Evolutionary conservation across 768 basidiomycete species (phyloP).

Genomic region (Rhizopogon roseolus): DNA sequence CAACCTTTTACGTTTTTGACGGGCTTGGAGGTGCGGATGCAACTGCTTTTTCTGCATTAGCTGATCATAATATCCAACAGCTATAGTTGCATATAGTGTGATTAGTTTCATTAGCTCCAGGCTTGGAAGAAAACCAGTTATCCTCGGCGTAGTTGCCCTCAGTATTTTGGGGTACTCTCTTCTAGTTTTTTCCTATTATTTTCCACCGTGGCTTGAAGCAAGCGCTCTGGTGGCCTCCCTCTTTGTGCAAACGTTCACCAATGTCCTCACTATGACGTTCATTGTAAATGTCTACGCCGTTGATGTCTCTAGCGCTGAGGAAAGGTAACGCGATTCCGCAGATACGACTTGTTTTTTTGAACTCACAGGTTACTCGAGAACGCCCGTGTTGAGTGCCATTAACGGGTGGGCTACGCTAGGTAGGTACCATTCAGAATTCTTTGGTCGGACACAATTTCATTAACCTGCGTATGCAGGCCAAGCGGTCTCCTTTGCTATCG

Average conservation of each 20-base stretch:
- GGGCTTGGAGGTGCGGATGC: constrained; percentile 17
- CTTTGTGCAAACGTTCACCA: constrained; percentile 10
- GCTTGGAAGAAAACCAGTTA: constrained; percentile 21
- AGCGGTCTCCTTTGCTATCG: constrained; percentile 21
- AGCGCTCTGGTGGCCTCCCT: constrained; percentile 17
- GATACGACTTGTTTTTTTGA: background rate
- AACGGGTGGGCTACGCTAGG: constrained; percentile 26
- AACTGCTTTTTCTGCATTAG: background rate
- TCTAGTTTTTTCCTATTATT: constrained; percentile 13
- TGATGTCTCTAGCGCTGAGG: constrained; percentile 19
- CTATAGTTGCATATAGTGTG: constrained; percentile 16
- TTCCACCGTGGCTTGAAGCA: constrained; percentile 5
- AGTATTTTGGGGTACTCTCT: constrained; percentile 9
- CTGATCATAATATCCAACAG: constrained; percentile 11
- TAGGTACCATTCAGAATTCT: constrained; percentile 1
- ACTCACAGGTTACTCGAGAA: constrained; percentile 15
- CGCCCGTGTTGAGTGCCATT: constrained; percentile 19
- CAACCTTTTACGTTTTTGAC: constrained; percentile 10
- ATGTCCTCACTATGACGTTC: constrained; percentile 7
- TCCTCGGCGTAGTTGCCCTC: constrained; percentile 8
- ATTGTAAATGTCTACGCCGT: constrained; percentile 24
- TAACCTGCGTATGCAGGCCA: constrained; percentile 10
- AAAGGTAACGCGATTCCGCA: constrained; percentile 10
- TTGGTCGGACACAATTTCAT: background rate
- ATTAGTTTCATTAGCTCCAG: constrained; percentile 19